These are phyloP conservation scores for Cladosporium sp. DNA, from an alignment of 2,329 filamentous ascomycete species.

Conservation along the genomic window DNA sequence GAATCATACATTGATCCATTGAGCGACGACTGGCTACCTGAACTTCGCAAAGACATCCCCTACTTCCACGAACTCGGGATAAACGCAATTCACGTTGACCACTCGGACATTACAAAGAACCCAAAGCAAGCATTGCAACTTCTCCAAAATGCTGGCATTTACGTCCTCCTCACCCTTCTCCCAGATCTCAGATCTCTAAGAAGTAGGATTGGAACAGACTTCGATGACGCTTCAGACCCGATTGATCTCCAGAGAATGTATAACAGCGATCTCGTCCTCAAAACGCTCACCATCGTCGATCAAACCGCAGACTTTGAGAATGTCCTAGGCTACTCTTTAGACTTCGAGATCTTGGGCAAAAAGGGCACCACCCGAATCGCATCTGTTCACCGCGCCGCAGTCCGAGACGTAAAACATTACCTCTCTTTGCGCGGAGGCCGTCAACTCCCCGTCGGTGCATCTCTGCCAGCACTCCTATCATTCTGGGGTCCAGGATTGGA, in stretches of 20 bases:
- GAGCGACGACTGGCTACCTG: conserved; percentile 14
- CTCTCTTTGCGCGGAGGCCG: conserved; percentile 14
- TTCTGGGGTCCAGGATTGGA: conserved; percentile 3
- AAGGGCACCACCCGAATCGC: conserved; percentile 14
- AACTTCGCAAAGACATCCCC: conserved; percentile 18
- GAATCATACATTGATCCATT: conserved; percentile 14
- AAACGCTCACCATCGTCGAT: conserved; percentile 15
- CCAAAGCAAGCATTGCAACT: conserved; percentile 16
- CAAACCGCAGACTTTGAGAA: conserved; percentile 18
- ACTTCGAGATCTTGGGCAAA: background rate
- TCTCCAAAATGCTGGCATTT: conserved; percentile 19
- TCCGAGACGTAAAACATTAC: conserved; percentile 19
- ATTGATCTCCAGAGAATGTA: conserved; percentile 14
- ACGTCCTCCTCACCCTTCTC: conserved; percentile 19
- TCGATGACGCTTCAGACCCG: background rate
- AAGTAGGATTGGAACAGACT: background rate
- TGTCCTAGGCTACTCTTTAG: conserved; percentile 18
- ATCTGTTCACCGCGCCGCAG: conserved; percentile 17
- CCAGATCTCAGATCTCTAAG: no score
- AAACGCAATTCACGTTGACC: conserved; percentile 18
- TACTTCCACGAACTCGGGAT: conserved; percentile 18
- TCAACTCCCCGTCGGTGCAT: conserved; percentile 16
- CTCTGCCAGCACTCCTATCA: background rate
- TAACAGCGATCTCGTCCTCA: conserved; percentile 6
- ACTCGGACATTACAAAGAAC: conserved; percentile 13